Evolutionary conservation across 2,329 filamentous ascomycete species (phyloP).

Genomic region (Nemania sp.): DNA sequence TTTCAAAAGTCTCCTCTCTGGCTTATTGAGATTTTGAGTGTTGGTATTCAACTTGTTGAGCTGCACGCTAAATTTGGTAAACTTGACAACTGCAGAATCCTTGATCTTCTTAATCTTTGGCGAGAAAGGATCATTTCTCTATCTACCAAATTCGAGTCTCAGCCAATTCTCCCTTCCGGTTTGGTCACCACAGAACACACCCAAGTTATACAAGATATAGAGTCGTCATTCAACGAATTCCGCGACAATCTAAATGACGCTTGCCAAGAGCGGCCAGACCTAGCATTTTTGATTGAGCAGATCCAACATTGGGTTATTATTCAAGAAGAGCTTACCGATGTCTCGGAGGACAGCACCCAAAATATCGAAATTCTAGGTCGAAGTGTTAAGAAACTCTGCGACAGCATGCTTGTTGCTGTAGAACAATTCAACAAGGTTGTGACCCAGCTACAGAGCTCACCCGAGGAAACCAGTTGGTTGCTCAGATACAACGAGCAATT

Average conservation of each 20-base stretch:
- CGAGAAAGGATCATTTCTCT: conserved; percentile 60
- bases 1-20: conserved; percentile 60
- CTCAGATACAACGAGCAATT: conserved; percentile 66
- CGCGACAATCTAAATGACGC: conserved; percentile 58
- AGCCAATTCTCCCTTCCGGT: conserved; percentile 63
- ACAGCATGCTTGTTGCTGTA: conserved; percentile 82
- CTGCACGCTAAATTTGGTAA: conserved; percentile 75
- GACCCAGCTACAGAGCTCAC: conserved; percentile 65
- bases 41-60: conserved; percentile 71
- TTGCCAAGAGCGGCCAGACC: conserved; percentile 63
- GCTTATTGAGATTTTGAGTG: conserved; percentile 75
- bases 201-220: conserved; percentile 52
- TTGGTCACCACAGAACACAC: conserved; percentile 59
- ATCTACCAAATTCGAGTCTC: conserved; percentile 55
- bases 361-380: conserved; percentile 63
- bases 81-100: conserved; percentile 59
- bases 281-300: conserved; percentile 75
- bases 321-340: conserved; percentile 45
- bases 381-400: conserved; percentile 72
- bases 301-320: conserved; percentile 72
- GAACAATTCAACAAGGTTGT: conserved; percentile 75
- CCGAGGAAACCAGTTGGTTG: conserved; percentile 74
- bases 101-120: conserved; percentile 63
- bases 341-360: conserved; percentile 26
- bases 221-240: conserved; percentile 55